phyloP scores from a whole-genome alignment of 23 red algal species.

The Pyropia yezoensis region DNA sequence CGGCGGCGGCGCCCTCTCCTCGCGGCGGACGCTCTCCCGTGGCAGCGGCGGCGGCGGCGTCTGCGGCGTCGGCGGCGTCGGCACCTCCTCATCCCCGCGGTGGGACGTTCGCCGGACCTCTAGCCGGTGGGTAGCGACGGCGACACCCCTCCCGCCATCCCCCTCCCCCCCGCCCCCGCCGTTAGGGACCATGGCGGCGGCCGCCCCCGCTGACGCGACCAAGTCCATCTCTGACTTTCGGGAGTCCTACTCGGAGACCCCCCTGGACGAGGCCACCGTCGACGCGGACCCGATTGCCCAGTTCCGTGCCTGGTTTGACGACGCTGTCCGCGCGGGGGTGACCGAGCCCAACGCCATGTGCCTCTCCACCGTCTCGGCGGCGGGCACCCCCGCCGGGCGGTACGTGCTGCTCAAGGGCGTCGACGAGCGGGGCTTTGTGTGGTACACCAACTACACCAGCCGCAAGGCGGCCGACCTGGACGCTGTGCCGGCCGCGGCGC shows the following conservation, averaged over 20 bases:
- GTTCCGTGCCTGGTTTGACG: conserved; percentile 66
- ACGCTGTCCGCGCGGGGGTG: conserved; percentile 38
- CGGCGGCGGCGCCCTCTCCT: too few species aligned
- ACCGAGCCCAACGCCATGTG: conserved; percentile 97
- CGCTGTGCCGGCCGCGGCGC: conserved; percentile 58
- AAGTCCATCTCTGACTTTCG: too few species aligned
- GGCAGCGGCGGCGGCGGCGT: too few species aligned
- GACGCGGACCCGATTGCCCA: conserved; percentile 32
- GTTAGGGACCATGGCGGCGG: too few species aligned
- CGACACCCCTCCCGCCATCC: too few species aligned
- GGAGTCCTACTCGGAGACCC: conserved; percentile 47
- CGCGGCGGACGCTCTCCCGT: too few species aligned
- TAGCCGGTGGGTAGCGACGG: too few species aligned
- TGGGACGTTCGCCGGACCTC: too few species aligned
- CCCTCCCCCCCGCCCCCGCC: too few species aligned
- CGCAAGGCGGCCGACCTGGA: conserved; percentile 66
- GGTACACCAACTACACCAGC: conserved; percentile 90
- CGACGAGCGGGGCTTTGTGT: conserved; percentile 71
- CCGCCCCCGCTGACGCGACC: too few species aligned
- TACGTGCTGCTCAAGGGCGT: conserved; percentile 85
- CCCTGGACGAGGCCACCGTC: conserved; percentile 32
- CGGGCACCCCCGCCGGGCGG: conserved; percentile 52
- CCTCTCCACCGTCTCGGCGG: conserved; percentile 48
- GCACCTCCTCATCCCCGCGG: too few species aligned
- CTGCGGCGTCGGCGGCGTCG: too few species aligned